Evolutionary conservation across 805 yeast species (phyloP), one percentile per base, ranked within the genome.

Genomic region (Ogataea trehalophila): DNA sequence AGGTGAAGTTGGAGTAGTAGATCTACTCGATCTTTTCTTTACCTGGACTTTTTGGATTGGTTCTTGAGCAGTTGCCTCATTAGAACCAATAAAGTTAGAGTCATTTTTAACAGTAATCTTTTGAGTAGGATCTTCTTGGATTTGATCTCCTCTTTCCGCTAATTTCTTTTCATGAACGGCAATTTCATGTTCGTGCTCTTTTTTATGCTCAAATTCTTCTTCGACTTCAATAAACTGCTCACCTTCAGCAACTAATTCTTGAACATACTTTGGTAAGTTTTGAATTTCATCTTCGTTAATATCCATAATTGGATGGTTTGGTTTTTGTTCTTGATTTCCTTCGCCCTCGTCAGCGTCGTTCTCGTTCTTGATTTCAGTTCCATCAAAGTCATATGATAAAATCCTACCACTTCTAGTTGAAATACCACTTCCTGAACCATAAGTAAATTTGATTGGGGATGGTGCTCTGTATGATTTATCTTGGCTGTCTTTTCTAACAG

Each of bases 321-420:
- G 16, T 26, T 26, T 26, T 26, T 13, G 37, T 18, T 18, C 39
- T 20, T 31, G 9, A n/a, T 33, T 26, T 2, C 31, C n/a, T 1
- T 15, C 18, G 6, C 22, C 26, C 2, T 29, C n/a, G 1, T 15
- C 18, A 14, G 33, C 26, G 11, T 20, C 33, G 7, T 20, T 5
- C 13, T 13, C 35, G 5, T 13, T 8, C 20, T 35, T 31, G 7
- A 8, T 3, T 6, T 48, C 49, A 36, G 50, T 51, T 16, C 56
- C 57, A 15, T 59, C 67, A 1, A 60, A 46, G 22, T 61, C 66
- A 43, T 62, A 62, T 3, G 67, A 62, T 37, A 63, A 45, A 11
- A 62, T 63, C 15, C 66, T 53, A 9, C 62, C 63, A 42, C 63
- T 59, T 45, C 63, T 53, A 1, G 63, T 59, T 6, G 61, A 50